Conservation (phyloP, 257 asterid genomes). For the Solanum habrochaites region DNA sequence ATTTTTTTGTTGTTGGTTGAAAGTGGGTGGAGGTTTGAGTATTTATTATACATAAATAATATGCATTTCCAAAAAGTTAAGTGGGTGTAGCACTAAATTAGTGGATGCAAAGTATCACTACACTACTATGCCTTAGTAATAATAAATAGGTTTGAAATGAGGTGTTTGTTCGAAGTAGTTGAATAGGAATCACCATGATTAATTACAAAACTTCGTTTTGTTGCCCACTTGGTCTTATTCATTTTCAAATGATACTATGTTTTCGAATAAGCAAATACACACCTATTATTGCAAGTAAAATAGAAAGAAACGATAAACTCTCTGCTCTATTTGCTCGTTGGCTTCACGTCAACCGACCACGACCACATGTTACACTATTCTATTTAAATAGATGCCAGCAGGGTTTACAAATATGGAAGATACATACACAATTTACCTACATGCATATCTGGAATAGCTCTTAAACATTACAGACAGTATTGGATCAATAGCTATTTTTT, state of each 20-base stretch:
- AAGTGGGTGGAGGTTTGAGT: neutral
- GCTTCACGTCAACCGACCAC: neutral
- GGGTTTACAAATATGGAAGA: neutral
- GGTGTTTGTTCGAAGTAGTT: neutral
- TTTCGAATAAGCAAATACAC: neutral
- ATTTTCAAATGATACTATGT: neutral
- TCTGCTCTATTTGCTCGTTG: neutral
- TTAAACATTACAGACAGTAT: slow-evolving; percentile 40
- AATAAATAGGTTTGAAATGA: neutral
- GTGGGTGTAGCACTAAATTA: neutral
- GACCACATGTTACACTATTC: neutral
- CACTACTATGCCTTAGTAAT: neutral
- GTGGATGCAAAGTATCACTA: neutral
- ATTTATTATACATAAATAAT: neutral
- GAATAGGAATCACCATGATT: neutral
- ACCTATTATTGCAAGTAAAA: neutral
- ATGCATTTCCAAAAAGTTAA: neutral
- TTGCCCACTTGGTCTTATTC: neutral
- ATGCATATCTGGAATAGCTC: slow-evolving; percentile 80
- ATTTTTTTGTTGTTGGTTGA: neutral
- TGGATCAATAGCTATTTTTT: slow-evolving; percentile 40
- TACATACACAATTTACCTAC: no score
- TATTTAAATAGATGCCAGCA: neutral
- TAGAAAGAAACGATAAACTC: neutral
- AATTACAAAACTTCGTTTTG: neutral